These are phyloP conservation scores for Fusarium secorum DNA, from an alignment of 2,329 filamentous ascomycete genomes.

Conservation along the genomic window DNA sequence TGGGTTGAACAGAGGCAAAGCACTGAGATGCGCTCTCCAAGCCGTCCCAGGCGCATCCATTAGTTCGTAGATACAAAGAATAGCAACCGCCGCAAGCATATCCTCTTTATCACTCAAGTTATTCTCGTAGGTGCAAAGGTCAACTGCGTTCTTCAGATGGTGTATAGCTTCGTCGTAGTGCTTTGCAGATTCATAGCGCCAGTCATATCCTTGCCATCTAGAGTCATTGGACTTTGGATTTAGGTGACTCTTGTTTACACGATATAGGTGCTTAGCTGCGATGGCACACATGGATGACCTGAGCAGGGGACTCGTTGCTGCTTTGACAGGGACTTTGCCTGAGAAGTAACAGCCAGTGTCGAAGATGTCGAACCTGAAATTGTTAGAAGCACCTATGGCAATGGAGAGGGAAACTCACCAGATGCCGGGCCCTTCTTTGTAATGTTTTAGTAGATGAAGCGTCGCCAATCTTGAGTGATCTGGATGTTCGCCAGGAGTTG, in stretches of 20 bases:
- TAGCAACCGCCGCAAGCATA: constrained; percentile 69
- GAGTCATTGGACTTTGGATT: rapidly evolving
- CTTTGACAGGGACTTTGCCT: constrained; percentile 35
- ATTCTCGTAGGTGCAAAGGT: constrained; percentile 52
- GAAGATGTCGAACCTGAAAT: constrained; percentile 33
- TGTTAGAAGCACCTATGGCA: rapidly evolving
- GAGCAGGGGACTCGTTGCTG: constrained; percentile 20
- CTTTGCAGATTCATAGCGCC: constrained; percentile 34
- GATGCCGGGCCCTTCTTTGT: constrained; percentile 33
- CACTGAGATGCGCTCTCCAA: constrained; percentile 71
- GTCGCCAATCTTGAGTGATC: neutral
- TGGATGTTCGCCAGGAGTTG: neutral
- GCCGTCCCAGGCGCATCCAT: constrained; percentile 69
- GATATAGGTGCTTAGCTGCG: constrained; percentile 30
- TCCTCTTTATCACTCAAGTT: constrained; percentile 44
- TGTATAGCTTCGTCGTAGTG: constrained; percentile 36
- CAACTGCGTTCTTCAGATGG: constrained; percentile 23
- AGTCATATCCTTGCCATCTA: constrained; percentile 9
- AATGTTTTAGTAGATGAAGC: constrained; percentile 25
- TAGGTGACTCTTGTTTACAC: neutral
- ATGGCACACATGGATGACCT: constrained; percentile 36
- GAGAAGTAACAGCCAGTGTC: constrained; percentile 38
- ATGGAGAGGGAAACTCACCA: neutral
- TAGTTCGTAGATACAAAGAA: constrained; percentile 73
- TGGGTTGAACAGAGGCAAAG: constrained; percentile 67